phyloP scores from a whole-genome alignment of 331 rosid species.

The Malus hybrid region DNA sequence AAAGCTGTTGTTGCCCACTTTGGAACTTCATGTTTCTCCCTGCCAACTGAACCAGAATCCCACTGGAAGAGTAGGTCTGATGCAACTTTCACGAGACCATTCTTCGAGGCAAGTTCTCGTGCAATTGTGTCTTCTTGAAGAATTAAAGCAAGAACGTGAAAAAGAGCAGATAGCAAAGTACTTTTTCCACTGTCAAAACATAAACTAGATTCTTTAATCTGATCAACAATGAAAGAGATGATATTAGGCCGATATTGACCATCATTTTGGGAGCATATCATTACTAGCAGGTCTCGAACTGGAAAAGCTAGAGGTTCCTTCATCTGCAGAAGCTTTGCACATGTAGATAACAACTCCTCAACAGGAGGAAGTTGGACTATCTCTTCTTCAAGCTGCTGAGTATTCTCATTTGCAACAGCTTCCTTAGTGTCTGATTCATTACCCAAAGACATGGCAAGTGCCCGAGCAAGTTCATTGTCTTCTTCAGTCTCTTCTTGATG shows the following conservation, averaged over 20 bases:
- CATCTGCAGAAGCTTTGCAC: conserved; percentile 67
- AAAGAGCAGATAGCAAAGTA: conserved; percentile 64
- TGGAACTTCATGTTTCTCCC: conserved; percentile 55
- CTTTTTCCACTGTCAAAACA: conserved; percentile 43
- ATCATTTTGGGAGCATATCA: conserved; percentile 88
- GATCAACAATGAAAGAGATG: conserved; percentile 66
- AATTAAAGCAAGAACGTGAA: conserved; percentile 91
- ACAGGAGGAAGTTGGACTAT: conserved; percentile 80
- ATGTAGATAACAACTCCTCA: conserved; percentile 78
- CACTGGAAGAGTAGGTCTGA: conserved; percentile 78
- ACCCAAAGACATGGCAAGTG: conserved; percentile 96
- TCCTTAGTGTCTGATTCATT: conserved; percentile 74
- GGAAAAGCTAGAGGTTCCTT: conserved; percentile 92
- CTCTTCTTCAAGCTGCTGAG: conserved; percentile 73
- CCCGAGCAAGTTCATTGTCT: conserved; percentile 99
- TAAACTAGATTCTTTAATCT: conserved; percentile 57
- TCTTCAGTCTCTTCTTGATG: conserved; percentile 87
- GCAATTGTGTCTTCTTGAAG: conserved; percentile 79
- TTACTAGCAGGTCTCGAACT: conserved; percentile 78
- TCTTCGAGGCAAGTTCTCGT: conserved; percentile 73
- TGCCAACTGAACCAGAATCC: conserved; percentile 47
- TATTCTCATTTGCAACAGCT: conserved; percentile 37
- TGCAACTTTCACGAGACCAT: conserved; percentile 64
- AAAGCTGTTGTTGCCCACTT: conserved; percentile 94
- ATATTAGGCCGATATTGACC: conserved; percentile 74